Evolutionary conservation across 2,329 filamentous ascomycete species (phyloP).

Genomic region (Trichoderma guizhouense): DNA sequence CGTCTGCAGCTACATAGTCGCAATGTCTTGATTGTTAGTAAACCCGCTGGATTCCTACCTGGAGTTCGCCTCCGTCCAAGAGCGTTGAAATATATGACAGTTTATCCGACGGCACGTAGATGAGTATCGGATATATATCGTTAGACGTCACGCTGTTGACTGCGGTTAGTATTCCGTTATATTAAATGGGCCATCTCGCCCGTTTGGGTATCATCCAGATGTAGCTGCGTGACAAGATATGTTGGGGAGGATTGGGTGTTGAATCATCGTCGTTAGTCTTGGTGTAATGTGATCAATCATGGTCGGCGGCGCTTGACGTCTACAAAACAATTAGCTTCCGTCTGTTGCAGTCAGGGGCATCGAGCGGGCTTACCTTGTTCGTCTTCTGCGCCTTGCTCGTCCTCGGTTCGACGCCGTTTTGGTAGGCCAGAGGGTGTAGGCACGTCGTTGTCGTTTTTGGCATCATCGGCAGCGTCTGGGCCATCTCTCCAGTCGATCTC

Average conservation of each 20-base stretch:
- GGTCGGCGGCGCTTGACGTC: slow-evolving; percentile 24
- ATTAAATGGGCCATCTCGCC: slow-evolving; percentile 1
- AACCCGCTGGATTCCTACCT: neutral
- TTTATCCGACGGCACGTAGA: neutral
- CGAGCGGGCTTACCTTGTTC: slow-evolving; percentile 19
- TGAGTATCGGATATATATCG: neutral
- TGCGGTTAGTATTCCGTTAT: slow-evolving; percentile 12
- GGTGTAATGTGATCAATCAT: neutral
- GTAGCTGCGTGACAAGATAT: neutral
- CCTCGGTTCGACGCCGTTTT: slow-evolving; percentile 22
- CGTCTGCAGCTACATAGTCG: slow-evolving; percentile 5
- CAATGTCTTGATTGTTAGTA: neutral
- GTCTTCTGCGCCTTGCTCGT: slow-evolving; percentile 20
- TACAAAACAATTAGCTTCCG: slow-evolving; percentile 18
- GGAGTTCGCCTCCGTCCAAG: neutral
- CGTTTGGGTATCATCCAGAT: neutral
- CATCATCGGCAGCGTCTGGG: neutral
- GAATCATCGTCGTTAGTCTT: slow-evolving; percentile 1
- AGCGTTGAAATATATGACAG: neutral
- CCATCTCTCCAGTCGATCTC: slow-evolving; percentile 27
- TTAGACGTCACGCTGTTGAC: slow-evolving; percentile 4
- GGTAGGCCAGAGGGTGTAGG: neutral
- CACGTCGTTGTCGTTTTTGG: slow-evolving; percentile 5
- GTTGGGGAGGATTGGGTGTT: neutral
- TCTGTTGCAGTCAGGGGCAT: neutral